These are phyloP conservation scores for Saccharomycopsis amapae DNA, from an alignment of 805 yeast species.

Conservation along the genomic window DNA sequence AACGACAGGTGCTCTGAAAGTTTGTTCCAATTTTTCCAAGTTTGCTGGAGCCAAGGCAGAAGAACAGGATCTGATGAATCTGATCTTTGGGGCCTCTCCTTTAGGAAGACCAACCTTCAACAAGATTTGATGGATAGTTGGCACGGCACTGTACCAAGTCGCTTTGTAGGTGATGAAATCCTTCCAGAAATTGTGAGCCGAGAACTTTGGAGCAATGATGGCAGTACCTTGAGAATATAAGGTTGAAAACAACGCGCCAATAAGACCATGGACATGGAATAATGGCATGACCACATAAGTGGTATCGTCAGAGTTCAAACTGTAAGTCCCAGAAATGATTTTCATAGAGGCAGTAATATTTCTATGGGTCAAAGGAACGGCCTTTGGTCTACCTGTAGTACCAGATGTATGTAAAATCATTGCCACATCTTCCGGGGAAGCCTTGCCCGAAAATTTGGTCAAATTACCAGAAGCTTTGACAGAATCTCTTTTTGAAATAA, in stretches of 20 bases:
- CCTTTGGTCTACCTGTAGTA: conserved; percentile 71
- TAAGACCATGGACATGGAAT: conserved; percentile 70
- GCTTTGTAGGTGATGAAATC: conserved; percentile 45
- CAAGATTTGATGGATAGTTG: conserved; percentile 66
- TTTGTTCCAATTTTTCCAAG: conserved; percentile 47
- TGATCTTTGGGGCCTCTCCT: conserved; percentile 38
- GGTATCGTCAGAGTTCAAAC: conserved; percentile 40
- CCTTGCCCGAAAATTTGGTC: conserved; percentile 34
- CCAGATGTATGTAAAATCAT: conserved; percentile 68
- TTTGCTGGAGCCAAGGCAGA: conserved; percentile 63
- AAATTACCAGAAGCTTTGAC: background rate
- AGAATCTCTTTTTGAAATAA: background rate
- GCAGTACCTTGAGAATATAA: conserved; percentile 52
- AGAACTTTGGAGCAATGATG: conserved; percentile 55
- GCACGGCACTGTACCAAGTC: conserved; percentile 73
- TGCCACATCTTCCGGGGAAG: conserved; percentile 48
- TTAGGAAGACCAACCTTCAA: conserved; percentile 46
- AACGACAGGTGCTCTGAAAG: conserved; percentile 58
- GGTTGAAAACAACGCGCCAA: conserved; percentile 59
- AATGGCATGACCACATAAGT: conserved; percentile 69
- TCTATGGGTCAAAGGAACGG: conserved; percentile 61
- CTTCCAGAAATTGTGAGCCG: conserved; percentile 55
- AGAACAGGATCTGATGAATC: conserved; percentile 69
- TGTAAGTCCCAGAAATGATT: conserved; percentile 55
- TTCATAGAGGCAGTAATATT: conserved; percentile 53